Base-by-base conservation (phyloP, 495 filamentous ascomycete species). In the Aspergillus conjunctus region DNA sequence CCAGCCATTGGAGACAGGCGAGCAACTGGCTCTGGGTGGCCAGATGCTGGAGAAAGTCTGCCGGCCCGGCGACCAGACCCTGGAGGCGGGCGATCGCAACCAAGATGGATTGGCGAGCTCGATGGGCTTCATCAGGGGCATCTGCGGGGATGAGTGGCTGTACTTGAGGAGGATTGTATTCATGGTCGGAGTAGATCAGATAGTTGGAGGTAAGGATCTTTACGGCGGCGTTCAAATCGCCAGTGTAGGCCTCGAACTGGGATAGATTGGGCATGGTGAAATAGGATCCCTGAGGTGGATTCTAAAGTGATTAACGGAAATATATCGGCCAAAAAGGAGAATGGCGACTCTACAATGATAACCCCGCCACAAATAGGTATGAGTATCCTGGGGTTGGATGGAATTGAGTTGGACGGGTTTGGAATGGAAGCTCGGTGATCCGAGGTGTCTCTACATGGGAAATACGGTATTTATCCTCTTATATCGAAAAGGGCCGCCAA, bases 1-100 rank as follows among this genome's bases (percentile, higher is more conserved):
- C 71, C 12, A 80, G 64, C 77, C 76, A 80, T 56, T 70, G 62
- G 14, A 80, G 45, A 56, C 75, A 78, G 2, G 77, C 70, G 17
- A 78, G 66, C 3, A 78, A 22, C 57, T 54, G 51, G 51, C 21
- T 60, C 11, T 54, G 58, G 9, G 46, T 21, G 18, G 58, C 33
- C 26, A 60, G 51, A 3, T 54, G 26, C 12, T 41, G 41, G 41
- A 60, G 58, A 15, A 54, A 54, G 41, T 41, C 51, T 6, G 58
- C 18, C 9, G 58, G 58, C 2, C n/a, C 34, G 8, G 51, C 9
- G 43, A 54, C 17, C 11, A 49, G 58, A 4, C 30, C 26, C 3
- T 41, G 50, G 14, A 60, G 51, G 7, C 32, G 34, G 20, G 51
- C 5, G 33, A 54, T 54, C 3, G 58, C 26, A 5, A 12, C 12